Percentiles rank a stretch among this genome's conserved stretches.
Evolutionary conservation across 225 moss, liverwort and hornwort species (phyloP).

Genomic region (Polytrichum formosum): DNA sequence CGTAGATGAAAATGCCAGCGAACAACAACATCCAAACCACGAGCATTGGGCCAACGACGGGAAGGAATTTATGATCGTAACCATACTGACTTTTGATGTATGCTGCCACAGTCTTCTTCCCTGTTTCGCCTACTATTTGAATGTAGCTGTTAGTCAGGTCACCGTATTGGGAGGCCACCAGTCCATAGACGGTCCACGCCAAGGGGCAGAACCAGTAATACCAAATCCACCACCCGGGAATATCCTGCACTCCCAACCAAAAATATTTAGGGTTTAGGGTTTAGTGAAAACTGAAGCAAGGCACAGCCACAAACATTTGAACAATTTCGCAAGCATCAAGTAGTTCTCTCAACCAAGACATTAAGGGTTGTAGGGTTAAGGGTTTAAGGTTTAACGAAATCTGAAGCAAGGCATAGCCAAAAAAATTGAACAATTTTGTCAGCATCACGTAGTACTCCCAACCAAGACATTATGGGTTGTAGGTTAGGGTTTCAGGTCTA

Average conservation of each 20-base stretch:
- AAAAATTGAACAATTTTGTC: too few relatives aligned
- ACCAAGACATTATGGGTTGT: too few relatives aligned
- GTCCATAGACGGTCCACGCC: conserved; percentile 62
- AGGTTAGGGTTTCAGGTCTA: too few relatives aligned
- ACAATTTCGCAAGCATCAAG: neutral
- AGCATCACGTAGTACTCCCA: too few relatives aligned
- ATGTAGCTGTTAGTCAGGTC: conserved; percentile 4
- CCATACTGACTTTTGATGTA: conserved; percentile 29
- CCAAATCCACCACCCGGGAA: conserved; percentile 85
- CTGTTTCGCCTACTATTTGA: neutral
- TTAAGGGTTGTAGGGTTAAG: neutral
- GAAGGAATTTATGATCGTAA: conserved; percentile 26
- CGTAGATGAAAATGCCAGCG: conserved; percentile 29
- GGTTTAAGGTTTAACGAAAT: too few relatives aligned
- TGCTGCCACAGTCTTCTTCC: conserved; percentile 7
- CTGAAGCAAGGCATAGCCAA: too few relatives aligned
- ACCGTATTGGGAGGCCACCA: conserved; percentile 59
- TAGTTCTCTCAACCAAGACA: neutral
- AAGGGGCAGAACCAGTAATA: conserved; percentile 76
- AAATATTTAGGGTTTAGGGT: too few relatives aligned
- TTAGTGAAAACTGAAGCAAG: too few relatives aligned
- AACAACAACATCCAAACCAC: conserved; percentile 32
- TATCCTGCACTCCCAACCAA: conserved; percentile 33
- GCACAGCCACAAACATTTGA: neutral
- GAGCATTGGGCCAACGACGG: conserved; percentile 25